Evolutionary conservation across 1,284 basidiomycete species (phyloP), one percentile per base, ranked within the genome.

Genomic region (Rhodotorula sp.): DNA sequence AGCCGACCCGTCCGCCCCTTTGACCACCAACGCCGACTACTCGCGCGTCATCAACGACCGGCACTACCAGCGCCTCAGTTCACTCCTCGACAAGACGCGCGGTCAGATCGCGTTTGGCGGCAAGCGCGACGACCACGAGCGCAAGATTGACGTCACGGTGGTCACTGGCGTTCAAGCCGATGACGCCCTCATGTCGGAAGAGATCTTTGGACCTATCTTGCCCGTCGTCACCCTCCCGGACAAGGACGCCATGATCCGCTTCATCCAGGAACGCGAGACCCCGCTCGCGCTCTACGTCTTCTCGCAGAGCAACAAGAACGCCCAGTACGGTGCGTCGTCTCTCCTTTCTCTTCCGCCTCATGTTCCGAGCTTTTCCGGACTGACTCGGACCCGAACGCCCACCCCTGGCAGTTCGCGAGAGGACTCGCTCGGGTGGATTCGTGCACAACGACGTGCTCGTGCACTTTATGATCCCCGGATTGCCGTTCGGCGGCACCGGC

Each of bases 191-290:
- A 82, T 83, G 81, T 10, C 55, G n/a, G 81, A 80, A 34, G 82
- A 83, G 76, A 79, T 83, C 76, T 83, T 83, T 68, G 82, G 82
- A 1, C 82, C 82, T 3, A 60, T 82, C 47, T 74, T 83, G 4
- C 82, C 82, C 31, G 77, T 83, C 67, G 61, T 74, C 48, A 71
- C 70, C 45, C 63, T 69, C 49, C 67, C 64, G 8, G 43, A 61
- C 43, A 50, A 66, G 54, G 68, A 72, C 28, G 69, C 62, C 26
- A 74, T 75, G 69, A 49, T 67, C 43, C 55, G 69, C 19, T 75
- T 69, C 58, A 64, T 82, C 74, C 80, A 81, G 71, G 73, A 73
- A 26, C 77, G 78, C 59, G 80, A 82, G 74, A 79, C 80, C 68
- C 82, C 82, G 1, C 73, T 83, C 21, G 80, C 81, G 4, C 75